A percentile compares a stretch with the other conserved stretches of the same genome.
These are phyloP conservation scores for Phialophora chinensis DNA, from an alignment of 2,329 filamentous ascomycete genomes.

Conservation along the genomic window DNA sequence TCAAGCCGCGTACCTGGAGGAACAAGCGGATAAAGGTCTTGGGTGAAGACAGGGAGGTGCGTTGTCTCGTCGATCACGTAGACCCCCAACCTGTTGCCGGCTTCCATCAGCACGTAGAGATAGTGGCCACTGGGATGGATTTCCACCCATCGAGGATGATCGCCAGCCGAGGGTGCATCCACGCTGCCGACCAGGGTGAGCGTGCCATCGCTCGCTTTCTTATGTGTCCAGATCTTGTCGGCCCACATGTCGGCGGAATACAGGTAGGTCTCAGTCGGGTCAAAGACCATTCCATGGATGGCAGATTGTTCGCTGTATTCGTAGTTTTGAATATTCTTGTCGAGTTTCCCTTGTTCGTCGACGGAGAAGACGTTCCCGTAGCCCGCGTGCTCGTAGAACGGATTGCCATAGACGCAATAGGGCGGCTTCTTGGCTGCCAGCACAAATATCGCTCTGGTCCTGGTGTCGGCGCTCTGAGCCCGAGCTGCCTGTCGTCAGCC, in stretches of 20 bases:
- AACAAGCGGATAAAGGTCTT: conserved; percentile 77
- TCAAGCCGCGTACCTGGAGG: conserved; percentile 67
- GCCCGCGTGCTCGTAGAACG: conserved; percentile 85
- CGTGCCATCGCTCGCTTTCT: conserved; percentile 67
- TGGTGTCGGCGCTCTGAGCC: conserved; percentile 72
- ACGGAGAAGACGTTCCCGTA: conserved; percentile 72
- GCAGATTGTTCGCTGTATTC: conserved; percentile 52
- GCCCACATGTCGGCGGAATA: conserved; percentile 57
- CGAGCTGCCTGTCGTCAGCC: conserved; percentile 20
- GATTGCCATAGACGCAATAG: conserved; percentile 85
- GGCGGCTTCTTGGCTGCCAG: conserved; percentile 78
- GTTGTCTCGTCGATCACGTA: conserved; percentile 78
- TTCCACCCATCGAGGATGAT: conserved; percentile 88
- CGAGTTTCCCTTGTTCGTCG: conserved; percentile 49
- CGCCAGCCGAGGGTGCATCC: conserved; percentile 70
- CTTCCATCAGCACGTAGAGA: conserved; percentile 87
- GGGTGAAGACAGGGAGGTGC: conserved; percentile 78
- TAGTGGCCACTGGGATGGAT: conserved; percentile 79
- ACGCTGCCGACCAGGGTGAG: conserved; percentile 74
- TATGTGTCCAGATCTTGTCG: conserved; percentile 76
- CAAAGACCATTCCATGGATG: conserved; percentile 58
- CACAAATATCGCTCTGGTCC: conserved; percentile 88
- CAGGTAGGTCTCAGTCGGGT: conserved; percentile 52
- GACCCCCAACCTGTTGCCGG: conserved; percentile 81
- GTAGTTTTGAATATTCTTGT: conserved; percentile 54